Evolutionary conservation across 805 yeast species (phyloP).

Genomic region (Ogataea henricii): DNA sequence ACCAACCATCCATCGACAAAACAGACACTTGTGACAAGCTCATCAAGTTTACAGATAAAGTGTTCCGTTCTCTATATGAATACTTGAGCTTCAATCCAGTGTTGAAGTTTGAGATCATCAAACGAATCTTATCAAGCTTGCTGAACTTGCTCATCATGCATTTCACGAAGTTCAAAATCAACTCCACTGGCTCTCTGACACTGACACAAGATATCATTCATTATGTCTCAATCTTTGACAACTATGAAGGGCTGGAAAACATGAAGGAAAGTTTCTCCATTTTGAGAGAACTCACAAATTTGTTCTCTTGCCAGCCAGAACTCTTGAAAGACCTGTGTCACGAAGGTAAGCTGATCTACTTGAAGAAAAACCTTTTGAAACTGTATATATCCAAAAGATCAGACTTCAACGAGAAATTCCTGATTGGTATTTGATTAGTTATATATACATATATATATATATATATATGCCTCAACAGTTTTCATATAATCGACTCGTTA

Average conservation of each 20-base stretch:
- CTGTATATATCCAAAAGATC: conserved; percentile 69
- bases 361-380: conserved; percentile 62
- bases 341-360: conserved; percentile 73
- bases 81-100: conserved; percentile 36
- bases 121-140: conserved; percentile 24
- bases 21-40: conserved; percentile 72
- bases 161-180: conserved; percentile 72
- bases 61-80: conserved; percentile 39
- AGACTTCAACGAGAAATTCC: conserved; percentile 60
- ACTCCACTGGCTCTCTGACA: conserved; percentile 78
- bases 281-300: conserved; percentile 77
- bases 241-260: conserved; percentile 40
- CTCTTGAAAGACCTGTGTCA: conserved; percentile 73
- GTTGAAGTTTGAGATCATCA: conserved; percentile 26
- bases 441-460: too few species aligned
- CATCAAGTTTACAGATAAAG: conserved; percentile 44
- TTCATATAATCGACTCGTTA: background rate
- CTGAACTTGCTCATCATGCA: conserved; percentile 66
- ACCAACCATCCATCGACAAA: conserved; percentile 43
- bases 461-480: background rate
- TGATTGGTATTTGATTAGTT: conserved; percentile 30
- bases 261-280: conserved; percentile 50
- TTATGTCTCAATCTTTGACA: conserved; percentile 49
- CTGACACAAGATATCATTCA: conserved; percentile 81
- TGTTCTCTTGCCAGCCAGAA: conserved; percentile 83